phyloP scores from a whole-genome alignment of 2,329 filamentous ascomycete genomes.

The Emergomyces pasteurianus region DNA sequence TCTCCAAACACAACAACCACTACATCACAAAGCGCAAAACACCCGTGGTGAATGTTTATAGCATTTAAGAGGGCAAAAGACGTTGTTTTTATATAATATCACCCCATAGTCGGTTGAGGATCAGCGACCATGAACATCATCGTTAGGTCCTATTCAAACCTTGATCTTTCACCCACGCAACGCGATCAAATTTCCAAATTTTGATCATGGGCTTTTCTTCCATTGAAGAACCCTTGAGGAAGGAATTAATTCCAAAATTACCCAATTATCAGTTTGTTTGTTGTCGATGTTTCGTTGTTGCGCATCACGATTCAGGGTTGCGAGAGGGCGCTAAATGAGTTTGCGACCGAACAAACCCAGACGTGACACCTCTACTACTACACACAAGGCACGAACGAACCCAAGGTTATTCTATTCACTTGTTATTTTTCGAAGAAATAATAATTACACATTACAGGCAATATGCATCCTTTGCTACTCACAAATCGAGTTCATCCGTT shows the following conservation, averaged over 20 bases:
- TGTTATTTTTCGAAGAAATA: neutral
- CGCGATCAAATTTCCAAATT: neutral
- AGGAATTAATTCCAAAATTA: neutral
- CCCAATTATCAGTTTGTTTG: neutral
- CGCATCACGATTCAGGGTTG: neutral
- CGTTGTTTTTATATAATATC: neutral
- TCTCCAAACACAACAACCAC: neutral
- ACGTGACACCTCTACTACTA: neutral
- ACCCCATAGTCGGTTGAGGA: neutral
- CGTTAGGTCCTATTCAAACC: neutral
- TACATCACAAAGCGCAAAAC: neutral
- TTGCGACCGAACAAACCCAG: neutral
- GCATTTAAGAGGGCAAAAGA: neutral
- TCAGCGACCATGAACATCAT: neutral
- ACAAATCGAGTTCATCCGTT: neutral
- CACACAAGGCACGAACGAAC: neutral
- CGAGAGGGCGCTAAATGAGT: neutral
- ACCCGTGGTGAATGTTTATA: neutral
- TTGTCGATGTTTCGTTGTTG: neutral
- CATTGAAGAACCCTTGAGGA: neutral
- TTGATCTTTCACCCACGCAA: neutral
- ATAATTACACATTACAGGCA: neutral
- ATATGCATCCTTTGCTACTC: neutral
- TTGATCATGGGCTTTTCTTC: neutral
- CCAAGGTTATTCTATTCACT: neutral